Evolutionary conservation across 306 rosid genomes (phyloP), one percentile per base, ranked within the genome.

Genomic region (Corylus heterophylla): DNA sequence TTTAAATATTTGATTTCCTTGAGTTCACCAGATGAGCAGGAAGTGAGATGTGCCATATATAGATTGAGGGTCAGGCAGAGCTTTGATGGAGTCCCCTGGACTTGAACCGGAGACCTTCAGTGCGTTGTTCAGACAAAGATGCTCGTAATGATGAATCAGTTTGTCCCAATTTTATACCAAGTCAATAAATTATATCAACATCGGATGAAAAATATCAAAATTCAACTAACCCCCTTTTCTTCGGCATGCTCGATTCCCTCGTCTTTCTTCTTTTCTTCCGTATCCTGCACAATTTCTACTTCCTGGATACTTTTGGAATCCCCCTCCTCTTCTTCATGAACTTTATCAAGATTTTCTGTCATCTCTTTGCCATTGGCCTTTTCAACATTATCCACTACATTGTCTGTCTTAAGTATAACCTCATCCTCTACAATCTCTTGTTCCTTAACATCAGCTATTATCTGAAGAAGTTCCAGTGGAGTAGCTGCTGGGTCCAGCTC

Each of bases 401-500:
- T 72, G 27, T 64, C 79, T 51, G 8, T 74, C 76, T 74, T 70
- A 20, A 61, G 51, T 56, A 45, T 45, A 54, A 83, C 86, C 76
- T 75, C 89, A 16, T 1, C 27, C 80, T 78, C 86, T 42, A 48
- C 47, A 69, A 66, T 72, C 74, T 87, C 91, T 81, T 83, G 92
- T 54, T 64, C 87, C 79, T 85, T 86, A 18, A 73, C 84, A 79
- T 79, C 88, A 67, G 85, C 50, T 75, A 90, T 81, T 2, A 93
- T 85, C 79, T 90, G 88, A 71, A 92, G 94, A 84, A 93, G 92
- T 44, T 95, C 92, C 9, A 59, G 27, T 7, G 99, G 98, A 54
- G 89, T 90, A 66, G 98, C 94, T 50, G 98, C 97, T 50, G 99
- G 97, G 75, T 95, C 97, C 85, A 95, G 89, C 86, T 93, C 99